Evolutionary conservation across 441 rosid genomes (phyloP).

Genomic region (Corymbia calophylla): DNA sequence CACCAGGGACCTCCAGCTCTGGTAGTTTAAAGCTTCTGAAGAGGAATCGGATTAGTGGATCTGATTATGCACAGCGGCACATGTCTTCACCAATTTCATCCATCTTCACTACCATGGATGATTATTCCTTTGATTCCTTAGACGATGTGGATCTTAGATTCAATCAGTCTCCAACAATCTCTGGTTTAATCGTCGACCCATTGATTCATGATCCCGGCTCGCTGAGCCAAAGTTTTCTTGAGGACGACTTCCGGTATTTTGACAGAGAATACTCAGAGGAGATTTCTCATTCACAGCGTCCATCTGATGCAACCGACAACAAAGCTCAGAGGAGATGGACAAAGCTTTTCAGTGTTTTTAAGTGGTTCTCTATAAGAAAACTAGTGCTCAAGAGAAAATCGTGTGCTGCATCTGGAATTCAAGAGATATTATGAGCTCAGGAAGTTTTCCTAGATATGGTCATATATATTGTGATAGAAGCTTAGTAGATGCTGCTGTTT

Average conservation of each 20-base stretch:
- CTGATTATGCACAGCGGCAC: slow-evolving; percentile 50
- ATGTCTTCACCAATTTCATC: slow-evolving; percentile 51
- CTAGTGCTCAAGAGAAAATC: slow-evolving; percentile 20
- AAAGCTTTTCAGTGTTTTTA: slow-evolving; percentile 66
- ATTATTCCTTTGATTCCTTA: slow-evolving; percentile 35
- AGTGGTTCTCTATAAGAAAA: slow-evolving; percentile 63
- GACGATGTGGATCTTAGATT: slow-evolving; percentile 47
- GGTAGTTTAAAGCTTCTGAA: slow-evolving; percentile 24
- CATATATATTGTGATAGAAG: background rate
- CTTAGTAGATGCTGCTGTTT: background rate
- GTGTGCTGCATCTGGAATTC: background rate
- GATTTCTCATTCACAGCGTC: slow-evolving; percentile 21
- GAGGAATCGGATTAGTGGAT: slow-evolving; percentile 39
- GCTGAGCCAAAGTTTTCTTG: slow-evolving; percentile 52
- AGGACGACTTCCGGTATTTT: slow-evolving; percentile 49
- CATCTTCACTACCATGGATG: slow-evolving; percentile 39
- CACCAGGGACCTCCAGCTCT: slow-evolving; percentile 27
- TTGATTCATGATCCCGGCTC: slow-evolving; percentile 50
- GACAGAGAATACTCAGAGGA: slow-evolving; percentile 11
- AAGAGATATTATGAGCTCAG: background rate
- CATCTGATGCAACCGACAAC: slow-evolving; percentile 17
- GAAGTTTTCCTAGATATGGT: background rate
- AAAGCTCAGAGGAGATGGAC: slow-evolving; percentile 85
- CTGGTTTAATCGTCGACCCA: slow-evolving; percentile 32
- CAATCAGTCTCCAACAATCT: slow-evolving; percentile 42